Conservation (phyloP, 169 alveolate species). For the Plasmodium ovale region DNA sequence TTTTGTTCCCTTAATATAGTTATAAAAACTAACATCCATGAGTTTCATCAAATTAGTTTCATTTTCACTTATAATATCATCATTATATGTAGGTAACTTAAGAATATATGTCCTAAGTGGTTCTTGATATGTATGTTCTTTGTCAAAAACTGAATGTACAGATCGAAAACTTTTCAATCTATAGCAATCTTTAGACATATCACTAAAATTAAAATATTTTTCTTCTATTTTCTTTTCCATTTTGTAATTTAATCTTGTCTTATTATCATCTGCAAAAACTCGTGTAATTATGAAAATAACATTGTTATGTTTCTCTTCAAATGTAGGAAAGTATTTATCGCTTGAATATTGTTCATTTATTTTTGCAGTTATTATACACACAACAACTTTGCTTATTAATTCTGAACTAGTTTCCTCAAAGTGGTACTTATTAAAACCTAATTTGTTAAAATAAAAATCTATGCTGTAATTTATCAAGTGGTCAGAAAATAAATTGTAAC, state of each 20-base stretch:
- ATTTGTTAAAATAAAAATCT: conserved; percentile 85
- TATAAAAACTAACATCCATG: conserved; percentile 83
- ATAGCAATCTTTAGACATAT: conserved; percentile 81
- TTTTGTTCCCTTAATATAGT: conserved; percentile 82
- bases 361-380: conserved; percentile 88
- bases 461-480: conserved; percentile 78
- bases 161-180: conserved; percentile 89
- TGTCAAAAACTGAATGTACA: conserved; percentile 86
- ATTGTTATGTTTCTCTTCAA: conserved; percentile 83
- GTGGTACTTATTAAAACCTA: conserved; percentile 88
- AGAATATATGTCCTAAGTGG: conserved; percentile 86
- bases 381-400: conserved; percentile 86
- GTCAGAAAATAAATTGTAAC: conserved; percentile 68
- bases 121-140: conserved; percentile 81
- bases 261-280: conserved; percentile 83
- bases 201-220: conserved; percentile 80
- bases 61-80: conserved; percentile 79
- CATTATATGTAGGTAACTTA: conserved; percentile 81
- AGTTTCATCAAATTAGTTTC: conserved; percentile 81
- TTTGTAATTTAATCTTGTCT: conserved; percentile 83
- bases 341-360: conserved; percentile 85
- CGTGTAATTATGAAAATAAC: conserved; percentile 83
- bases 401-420: conserved; percentile 86
- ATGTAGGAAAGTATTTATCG: conserved; percentile 85
- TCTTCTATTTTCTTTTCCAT: conserved; percentile 85